Evolutionary conservation across 495 filamentous ascomycete genomes (phyloP).

Genomic region (Aspergillus sclerotiicarbonarius): DNA sequence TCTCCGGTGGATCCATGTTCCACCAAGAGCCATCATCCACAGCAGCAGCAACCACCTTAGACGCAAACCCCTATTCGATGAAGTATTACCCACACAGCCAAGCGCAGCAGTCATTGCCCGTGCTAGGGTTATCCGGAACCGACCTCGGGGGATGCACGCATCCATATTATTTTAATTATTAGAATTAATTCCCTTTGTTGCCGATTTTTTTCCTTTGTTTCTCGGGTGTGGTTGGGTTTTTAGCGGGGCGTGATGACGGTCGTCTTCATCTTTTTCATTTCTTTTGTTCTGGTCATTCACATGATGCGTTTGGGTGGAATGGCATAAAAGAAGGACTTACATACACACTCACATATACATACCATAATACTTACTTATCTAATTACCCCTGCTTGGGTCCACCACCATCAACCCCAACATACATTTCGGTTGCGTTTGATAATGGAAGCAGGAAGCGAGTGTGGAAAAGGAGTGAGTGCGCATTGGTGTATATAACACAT

Average conservation of each 20-base stretch:
- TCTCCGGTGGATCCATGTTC: slow-evolving; percentile 18
- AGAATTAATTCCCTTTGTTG: slow-evolving; percentile 2
- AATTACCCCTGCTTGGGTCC: background rate
- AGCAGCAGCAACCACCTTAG: slow-evolving; percentile 14
- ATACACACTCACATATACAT: background rate
- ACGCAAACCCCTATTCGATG: slow-evolving; percentile 20
- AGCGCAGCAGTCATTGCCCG: slow-evolving; percentile 10
- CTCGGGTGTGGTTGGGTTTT: background rate
- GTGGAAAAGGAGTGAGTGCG: no score
- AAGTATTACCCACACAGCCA: slow-evolving; percentile 23
- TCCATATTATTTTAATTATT: slow-evolving; percentile 35
- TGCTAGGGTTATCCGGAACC: slow-evolving; percentile 12
- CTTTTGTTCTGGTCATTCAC: background rate
- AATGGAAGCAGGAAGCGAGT: background rate
- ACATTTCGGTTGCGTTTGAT: background rate
- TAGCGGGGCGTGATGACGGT: background rate
- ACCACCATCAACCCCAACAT: background rate
- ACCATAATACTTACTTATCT: background rate
- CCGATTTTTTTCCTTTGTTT: background rate
- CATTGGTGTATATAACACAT: background rate
- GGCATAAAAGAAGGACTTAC: background rate
- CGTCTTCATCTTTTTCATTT: background rate
- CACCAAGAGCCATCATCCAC: slow-evolving; percentile 14
- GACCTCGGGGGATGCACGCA: slow-evolving; percentile 25
- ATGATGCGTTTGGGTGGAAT: background rate